A percentile compares a stretch with the other conserved stretches of the same genome.
phyloP scores from a whole-genome alignment of 352 stramenopile species.

The Phytopythium ostracodes region DNA sequence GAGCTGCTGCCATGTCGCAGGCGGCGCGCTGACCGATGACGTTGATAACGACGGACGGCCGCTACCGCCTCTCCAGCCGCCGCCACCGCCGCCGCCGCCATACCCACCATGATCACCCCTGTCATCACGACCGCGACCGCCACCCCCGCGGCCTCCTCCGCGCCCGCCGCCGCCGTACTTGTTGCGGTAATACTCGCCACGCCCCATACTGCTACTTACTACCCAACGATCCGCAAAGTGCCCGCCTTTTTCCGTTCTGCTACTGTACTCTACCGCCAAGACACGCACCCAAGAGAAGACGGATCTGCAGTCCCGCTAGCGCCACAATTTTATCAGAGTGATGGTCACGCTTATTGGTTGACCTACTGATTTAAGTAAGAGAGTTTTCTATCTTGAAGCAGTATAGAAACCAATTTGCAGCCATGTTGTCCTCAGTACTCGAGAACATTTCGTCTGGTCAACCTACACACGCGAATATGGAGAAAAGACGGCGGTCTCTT shows the following conservation, averaged over 20 bases:
- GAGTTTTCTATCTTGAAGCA: no score
- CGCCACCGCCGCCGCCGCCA: constrained; percentile 15
- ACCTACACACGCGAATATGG: no score
- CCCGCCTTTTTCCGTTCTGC: no score
- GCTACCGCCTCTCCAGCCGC: constrained; percentile 7
- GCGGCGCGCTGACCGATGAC: constrained; percentile 3
- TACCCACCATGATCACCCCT: constrained; percentile 17
- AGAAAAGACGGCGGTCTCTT: no score
- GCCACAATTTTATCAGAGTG: neutral
- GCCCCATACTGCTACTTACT: constrained; percentile 52
- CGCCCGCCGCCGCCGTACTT: constrained; percentile 73
- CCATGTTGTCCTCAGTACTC: no score
- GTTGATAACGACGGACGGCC: constrained; percentile 13
- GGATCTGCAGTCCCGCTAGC: neutral
- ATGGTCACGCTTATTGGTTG: neutral
- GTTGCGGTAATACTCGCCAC: constrained; percentile 88
- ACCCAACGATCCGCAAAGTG: no score
- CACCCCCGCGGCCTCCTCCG: constrained; percentile 17
- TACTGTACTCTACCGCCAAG: neutral
- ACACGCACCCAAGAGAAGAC: neutral
- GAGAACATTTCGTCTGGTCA: no score
- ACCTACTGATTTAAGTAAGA: no score
- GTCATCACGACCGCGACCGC: constrained; percentile 13
- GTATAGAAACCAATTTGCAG: no score
- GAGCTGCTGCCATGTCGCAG: constrained; percentile 46